These are phyloP conservation scores for Hibiscus trionum DNA, from an alignment of 345 rosid genomes.

Conservation along the genomic window DNA sequence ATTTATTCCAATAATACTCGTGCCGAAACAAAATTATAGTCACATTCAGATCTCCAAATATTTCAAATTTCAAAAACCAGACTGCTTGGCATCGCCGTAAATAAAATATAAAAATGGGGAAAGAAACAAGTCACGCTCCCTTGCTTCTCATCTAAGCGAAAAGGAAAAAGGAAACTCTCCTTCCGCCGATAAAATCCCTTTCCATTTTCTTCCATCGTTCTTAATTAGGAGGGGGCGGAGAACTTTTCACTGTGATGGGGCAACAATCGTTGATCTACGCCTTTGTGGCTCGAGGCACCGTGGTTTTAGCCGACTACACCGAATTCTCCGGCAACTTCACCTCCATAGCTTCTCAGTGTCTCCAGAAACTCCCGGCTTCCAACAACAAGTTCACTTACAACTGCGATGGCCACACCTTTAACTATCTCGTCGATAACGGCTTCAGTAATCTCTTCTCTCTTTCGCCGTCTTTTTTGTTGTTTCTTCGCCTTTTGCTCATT, in stretches of 20 bases:
- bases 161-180: not conserved
- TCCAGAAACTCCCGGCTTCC: slow-evolving; percentile 50
- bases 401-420: slow-evolving; percentile 63
- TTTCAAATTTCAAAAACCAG: no score
- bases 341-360: slow-evolving; percentile 53
- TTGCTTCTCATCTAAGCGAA: slow-evolving; percentile 25
- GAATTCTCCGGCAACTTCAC: slow-evolving; percentile 60
- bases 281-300: slow-evolving; percentile 53
- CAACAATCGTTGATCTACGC: slow-evolving; percentile 60
- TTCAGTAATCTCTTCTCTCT: slow-evolving; percentile 20
- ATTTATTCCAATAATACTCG: no score
- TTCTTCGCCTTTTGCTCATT: not conserved
- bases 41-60: no score
- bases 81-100: no score
- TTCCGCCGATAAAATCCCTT: slow-evolving; percentile 3
- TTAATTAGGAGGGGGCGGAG: not conserved
- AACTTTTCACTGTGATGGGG: slow-evolving; percentile 22
- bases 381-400: slow-evolving; percentile 59
- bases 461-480: not conserved
- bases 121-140: slow-evolving; percentile 9
- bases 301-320: slow-evolving; percentile 42
- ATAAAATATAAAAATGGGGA: no score
- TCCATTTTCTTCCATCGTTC: not conserved
- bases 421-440: slow-evolving; percentile 54
- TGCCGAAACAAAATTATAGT: no score